Percentiles rank a stretch among this genome's conserved stretches.
Conservation (phyloP, 2,329 filamentous ascomycete genomes). For the Purpureocillium takamizusanense region DNA sequence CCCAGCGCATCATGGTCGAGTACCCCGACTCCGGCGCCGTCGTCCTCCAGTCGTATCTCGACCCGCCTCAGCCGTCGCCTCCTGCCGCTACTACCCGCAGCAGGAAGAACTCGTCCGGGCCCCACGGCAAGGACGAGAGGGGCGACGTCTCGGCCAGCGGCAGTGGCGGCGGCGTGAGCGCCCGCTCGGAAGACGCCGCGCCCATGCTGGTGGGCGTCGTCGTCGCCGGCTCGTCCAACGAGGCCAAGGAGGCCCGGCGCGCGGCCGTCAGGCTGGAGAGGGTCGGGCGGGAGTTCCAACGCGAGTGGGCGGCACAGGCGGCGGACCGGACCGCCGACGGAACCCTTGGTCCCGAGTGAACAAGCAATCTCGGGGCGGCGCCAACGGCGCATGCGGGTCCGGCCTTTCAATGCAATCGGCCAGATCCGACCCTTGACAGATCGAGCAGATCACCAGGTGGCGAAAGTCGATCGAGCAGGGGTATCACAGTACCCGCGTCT, state of each 20-base stretch:
- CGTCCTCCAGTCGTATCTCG: constrained; percentile 37
- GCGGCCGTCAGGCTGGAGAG: constrained; percentile 44
- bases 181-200: constrained; percentile 22
- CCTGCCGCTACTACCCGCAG: constrained; percentile 1
- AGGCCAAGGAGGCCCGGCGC: constrained; percentile 40
- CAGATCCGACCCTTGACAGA: too few species aligned
- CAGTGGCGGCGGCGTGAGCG: too few species aligned
- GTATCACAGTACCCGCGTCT: background rate
- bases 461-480: background rate
- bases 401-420: too few species aligned
- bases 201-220: constrained; percentile 48
- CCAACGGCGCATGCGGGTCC: background rate
- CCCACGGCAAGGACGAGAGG: constrained; percentile 6
- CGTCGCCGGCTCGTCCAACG: constrained; percentile 37
- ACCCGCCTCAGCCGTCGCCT: constrained; percentile 14
- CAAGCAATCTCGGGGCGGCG: too few species aligned
- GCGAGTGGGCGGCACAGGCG: constrained; percentile 33
- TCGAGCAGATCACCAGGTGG: background rate
- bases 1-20: constrained; percentile 51
- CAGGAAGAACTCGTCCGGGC: constrained; percentile 4
- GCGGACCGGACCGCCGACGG: constrained; percentile 15
- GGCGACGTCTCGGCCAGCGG: constrained; percentile 1
- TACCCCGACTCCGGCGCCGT: constrained; percentile 34
- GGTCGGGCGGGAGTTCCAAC: constrained; percentile 45
- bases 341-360: constrained; percentile 12